These are phyloP conservation scores for Closterium sp. DNA, from an alignment of 139 green algal species.

Conservation along the genomic window DNA sequence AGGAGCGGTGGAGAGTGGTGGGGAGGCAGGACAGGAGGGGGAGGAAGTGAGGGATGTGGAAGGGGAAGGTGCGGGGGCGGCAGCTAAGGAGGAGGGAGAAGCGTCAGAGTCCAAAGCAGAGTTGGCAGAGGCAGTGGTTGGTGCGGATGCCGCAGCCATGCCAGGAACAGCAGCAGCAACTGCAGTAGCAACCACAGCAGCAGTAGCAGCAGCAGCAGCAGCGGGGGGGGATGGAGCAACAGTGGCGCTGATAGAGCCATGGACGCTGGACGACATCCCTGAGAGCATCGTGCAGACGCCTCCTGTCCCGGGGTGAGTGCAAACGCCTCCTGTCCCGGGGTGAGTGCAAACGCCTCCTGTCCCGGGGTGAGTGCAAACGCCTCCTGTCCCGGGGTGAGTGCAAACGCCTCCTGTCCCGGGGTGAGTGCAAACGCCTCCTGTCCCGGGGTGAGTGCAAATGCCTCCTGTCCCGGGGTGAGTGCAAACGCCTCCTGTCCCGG, in stretches of 20 bases:
- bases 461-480: background rate
- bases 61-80: background rate
- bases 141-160: too few relatives aligned
- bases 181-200: too few relatives aligned
- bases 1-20: background rate
- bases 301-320: conserved; percentile 34
- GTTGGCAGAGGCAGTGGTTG: background rate
- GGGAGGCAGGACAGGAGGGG: background rate
- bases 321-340: background rate
- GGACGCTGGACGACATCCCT: conserved; percentile 40
- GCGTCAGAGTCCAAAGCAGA: background rate
- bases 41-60: background rate
- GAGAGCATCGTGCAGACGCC: conserved; percentile 29
- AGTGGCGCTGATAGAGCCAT: conserved; percentile 5
- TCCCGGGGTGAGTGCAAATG: too few relatives aligned
- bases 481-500: too few relatives aligned
- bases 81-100: too few relatives aligned
- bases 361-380: background rate
- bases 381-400: too few relatives aligned
- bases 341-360: background rate
- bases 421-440: too few relatives aligned
- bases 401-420: too few relatives aligned
- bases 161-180: background rate
- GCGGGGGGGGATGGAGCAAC: background rate
- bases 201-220: background rate